Evolutionary conservation across 2,329 filamentous ascomycete species (phyloP).

Genomic region (Emmonsia crescens): DNA sequence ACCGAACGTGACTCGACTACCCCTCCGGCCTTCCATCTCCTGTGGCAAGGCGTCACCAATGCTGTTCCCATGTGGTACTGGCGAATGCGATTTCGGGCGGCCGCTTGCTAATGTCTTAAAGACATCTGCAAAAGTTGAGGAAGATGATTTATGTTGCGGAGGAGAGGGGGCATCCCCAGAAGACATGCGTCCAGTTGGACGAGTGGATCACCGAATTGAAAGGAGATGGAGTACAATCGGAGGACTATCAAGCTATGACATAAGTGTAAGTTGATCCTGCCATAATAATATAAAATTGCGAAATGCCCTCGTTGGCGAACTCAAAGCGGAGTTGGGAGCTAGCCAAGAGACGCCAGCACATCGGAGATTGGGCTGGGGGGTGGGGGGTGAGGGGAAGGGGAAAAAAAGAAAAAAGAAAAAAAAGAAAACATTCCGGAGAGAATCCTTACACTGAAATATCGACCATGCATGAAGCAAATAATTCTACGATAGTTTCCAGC

Average conservation of each 20-base stretch:
- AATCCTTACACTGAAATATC: not conserved
- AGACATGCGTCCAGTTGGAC: conserved; percentile 28
- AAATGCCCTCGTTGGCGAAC: not conserved
- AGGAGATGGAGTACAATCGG: not conserved
- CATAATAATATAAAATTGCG: not conserved
- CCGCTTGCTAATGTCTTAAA: conserved; percentile 32
- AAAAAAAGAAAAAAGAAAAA: not conserved
- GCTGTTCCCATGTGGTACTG: conserved; percentile 23
- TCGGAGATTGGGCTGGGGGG: not conserved
- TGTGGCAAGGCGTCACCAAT: conserved; percentile 22
- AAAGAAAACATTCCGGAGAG: not conserved
- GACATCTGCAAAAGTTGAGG: conserved; percentile 33
- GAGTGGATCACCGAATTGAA: not conserved
- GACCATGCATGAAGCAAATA: not conserved
- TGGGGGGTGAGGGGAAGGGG: not conserved
- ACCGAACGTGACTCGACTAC: conserved; percentile 24
- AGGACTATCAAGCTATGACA: not conserved
- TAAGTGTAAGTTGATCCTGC: not conserved
- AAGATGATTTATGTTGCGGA: conserved; percentile 26
- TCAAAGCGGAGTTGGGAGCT: conserved; percentile 1
- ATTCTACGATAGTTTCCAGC: not conserved
- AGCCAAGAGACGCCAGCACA: conserved; percentile 3
- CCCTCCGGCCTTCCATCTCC: conserved; percentile 25
- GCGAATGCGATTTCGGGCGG: conserved; percentile 30
- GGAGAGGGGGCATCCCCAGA: conserved; percentile 31